A percentile compares a stretch with the other conserved stretches of the same genome.
Conservation (phyloP, 1,284 basidiomycete genomes). For the Xerocomus nothofagi region DNA sequence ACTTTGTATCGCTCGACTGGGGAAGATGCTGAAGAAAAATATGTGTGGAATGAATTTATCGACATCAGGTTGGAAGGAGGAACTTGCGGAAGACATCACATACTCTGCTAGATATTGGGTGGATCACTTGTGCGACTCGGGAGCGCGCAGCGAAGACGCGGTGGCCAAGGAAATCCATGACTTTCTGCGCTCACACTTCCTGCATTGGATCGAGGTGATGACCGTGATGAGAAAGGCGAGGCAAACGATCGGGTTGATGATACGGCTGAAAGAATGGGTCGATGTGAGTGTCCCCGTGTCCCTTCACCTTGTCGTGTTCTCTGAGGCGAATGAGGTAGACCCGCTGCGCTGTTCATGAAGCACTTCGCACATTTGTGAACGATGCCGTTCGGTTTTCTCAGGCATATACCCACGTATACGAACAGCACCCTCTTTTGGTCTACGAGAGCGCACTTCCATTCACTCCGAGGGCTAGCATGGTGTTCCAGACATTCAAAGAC, state of each 20-base stretch:
- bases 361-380: conserved; percentile 17
- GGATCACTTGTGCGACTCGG: conserved; percentile 29
- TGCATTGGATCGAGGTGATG: conserved; percentile 38
- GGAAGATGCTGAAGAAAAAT: conserved; percentile 28
- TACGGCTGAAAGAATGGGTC: conserved; percentile 30
- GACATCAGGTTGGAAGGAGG: conserved; percentile 12
- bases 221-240: conserved; percentile 31
- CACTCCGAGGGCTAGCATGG: conserved; percentile 25
- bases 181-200: conserved; percentile 28
- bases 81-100: conserved; percentile 25
- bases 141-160: not conserved
- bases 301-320: not conserved
- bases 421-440: conserved; percentile 37
- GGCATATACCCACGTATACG: conserved; percentile 32
- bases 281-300: conserved; percentile 18
- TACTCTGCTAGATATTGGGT: conserved; percentile 31
- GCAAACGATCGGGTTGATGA: conserved; percentile 32
- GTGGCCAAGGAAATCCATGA: conserved; percentile 15
- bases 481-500: conserved; percentile 32
- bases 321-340: conserved; percentile 16
- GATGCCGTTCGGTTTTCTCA: conserved; percentile 36
- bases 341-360: conserved; percentile 12
- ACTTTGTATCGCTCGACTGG: conserved; percentile 27
- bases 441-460: conserved; percentile 37
- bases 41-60: conserved; percentile 25